phyloP scores from a whole-genome alignment of 495 filamentous ascomycete species.

The Neurospora sp. region DNA sequence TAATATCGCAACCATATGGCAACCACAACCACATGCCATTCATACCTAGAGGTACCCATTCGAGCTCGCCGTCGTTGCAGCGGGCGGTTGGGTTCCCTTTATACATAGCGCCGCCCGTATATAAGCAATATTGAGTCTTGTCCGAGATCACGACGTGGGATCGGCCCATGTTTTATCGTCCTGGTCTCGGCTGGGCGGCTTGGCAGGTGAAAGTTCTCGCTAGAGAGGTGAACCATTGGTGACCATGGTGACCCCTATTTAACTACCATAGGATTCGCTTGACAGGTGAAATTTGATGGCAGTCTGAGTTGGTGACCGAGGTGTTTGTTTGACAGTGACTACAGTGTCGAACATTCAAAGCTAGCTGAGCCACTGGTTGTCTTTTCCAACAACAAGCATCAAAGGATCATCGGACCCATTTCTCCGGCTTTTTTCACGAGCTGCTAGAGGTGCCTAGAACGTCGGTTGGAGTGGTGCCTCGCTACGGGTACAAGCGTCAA shows the following conservation, averaged over 20 bases:
- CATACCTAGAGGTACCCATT: neutral
- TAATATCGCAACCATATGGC: neutral
- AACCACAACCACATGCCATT: neutral
- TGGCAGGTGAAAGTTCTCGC: neutral
- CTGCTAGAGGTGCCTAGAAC: neutral
- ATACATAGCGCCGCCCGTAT: neutral
- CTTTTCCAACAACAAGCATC: neutral
- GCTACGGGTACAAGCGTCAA: neutral
- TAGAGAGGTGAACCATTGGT: neutral
- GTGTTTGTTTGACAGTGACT: neutral
- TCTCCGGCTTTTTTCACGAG: neutral
- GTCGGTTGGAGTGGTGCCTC: neutral
- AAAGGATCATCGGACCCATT: neutral
- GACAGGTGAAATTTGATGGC: neutral
- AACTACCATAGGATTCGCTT: neutral
- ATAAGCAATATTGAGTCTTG: neutral
- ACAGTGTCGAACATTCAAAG: neutral
- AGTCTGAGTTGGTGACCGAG: neutral
- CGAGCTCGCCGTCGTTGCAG: neutral
- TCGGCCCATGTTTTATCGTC: neutral
- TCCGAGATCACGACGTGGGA: neutral
- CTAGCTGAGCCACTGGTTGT: neutral
- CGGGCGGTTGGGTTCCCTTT: neutral
- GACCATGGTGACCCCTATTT: neutral
- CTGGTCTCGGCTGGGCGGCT: neutral